Conservation (phyloP, 495 filamentous ascomycete genomes). For the Aspergillus ostianus region DNA sequence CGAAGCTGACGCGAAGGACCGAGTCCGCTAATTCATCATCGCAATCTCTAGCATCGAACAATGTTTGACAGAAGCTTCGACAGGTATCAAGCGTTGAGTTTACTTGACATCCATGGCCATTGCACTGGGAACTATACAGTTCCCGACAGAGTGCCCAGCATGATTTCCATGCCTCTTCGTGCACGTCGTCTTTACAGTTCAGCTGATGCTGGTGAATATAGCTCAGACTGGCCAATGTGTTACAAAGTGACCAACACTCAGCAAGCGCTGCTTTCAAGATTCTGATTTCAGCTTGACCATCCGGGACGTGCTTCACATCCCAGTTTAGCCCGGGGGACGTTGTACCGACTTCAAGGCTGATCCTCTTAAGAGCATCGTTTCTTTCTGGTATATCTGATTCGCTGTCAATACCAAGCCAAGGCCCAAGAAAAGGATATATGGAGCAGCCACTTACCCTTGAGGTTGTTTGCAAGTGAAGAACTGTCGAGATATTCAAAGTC, state of each 20-base stretch:
- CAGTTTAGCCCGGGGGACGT: conserved; percentile 29
- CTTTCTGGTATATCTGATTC: conserved; percentile 47
- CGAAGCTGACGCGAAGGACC: conserved; percentile 85
- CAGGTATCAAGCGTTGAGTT: conserved; percentile 79
- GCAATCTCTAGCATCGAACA: conserved; percentile 79
- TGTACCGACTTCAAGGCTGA: conserved; percentile 39
- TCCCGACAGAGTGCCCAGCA: conserved; percentile 91
- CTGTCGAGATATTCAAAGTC: conserved; percentile 61
- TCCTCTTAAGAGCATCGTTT: conserved; percentile 27
- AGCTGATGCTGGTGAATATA: conserved; percentile 78
- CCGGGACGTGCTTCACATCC: conserved; percentile 30
- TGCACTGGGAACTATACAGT: conserved; percentile 75
- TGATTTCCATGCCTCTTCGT: conserved; percentile 88
- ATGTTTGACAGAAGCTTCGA: conserved; percentile 83
- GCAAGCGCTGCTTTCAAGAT: conserved; percentile 74
- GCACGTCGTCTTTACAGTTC: conserved; percentile 61
- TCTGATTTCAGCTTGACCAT: conserved; percentile 63
- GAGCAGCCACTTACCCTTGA: conserved; percentile 58
- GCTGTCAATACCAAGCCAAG: conserved; percentile 16
- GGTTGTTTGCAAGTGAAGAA: conserved; percentile 53
- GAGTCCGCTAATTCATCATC: conserved; percentile 78
- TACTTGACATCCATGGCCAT: conserved; percentile 69
- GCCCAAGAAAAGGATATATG: neutral
- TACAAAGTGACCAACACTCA: conserved; percentile 94
- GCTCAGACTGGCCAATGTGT: conserved; percentile 81